Base-by-base conservation (phyloP, 2,329 filamentous ascomycete genomes). In the Aureobasidium sp. region DNA sequence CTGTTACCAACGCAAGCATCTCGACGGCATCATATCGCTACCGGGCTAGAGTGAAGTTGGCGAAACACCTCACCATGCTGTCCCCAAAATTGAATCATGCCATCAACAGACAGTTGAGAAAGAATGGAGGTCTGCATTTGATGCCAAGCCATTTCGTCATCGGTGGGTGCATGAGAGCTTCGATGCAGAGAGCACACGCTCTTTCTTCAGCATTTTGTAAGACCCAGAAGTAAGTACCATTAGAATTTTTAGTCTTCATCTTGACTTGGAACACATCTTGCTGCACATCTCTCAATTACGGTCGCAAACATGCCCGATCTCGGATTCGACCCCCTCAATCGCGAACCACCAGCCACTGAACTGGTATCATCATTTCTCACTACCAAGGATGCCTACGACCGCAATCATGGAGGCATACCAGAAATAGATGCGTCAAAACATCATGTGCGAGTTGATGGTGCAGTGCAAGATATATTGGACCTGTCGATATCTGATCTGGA, bases 301-400 rank as follows among this genome's bases (percentile, higher is more conserved):
- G 9, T 20, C 44, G 29, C 14, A 37, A 62, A 25, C 49, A 62
- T 62, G 61, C 61, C 61, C 11, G 49, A 49, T 3, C 49, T 63
- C 56, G 47, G 61, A 56, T 55, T 61, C 53, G 25, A 79, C 55
- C 79, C 79, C 53, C 71, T 81, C 48, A 81, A 81, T 65, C 73
- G 78, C 56, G 79, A 81, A 68, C 79, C 79, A 3, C 72, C 76
- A 34, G 64, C 78, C 15, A 68, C 75, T 59, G 71, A 77, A 44
- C 70, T 82, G 37, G 71, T 81, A 27, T 72, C 74, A 34, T 77
- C 76, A 53, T 85, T 84, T 70, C 75, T 85, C 49, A 81, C 80
- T 22, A 73, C 71, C 58, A 68, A 72, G 39, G 75, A 75, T 34
- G 78, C 77, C 34, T 86, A 84, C 67, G 81, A 86, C 68, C 78